Conservation (phyloP, 2,329 filamentous ascomycete species). For the Phoma sp. region DNA sequence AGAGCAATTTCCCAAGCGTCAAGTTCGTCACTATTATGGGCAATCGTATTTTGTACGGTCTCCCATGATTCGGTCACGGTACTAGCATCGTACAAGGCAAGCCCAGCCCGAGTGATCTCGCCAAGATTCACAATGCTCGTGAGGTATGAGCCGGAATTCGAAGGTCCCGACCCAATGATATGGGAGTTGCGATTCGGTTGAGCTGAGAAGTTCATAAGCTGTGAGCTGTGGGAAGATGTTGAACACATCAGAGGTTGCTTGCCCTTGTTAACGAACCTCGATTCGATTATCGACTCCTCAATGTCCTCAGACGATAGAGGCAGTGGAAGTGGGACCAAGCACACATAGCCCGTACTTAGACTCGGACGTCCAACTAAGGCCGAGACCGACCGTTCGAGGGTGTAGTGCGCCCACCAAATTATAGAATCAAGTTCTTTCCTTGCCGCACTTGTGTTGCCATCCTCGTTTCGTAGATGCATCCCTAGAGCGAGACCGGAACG, state of each 20-base stretch:
- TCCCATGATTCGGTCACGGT: constrained; percentile 45
- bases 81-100: constrained; percentile 45
- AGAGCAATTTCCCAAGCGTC: constrained; percentile 43
- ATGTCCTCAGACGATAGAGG: constrained; percentile 37
- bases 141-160: constrained; percentile 34
- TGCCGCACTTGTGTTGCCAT: constrained; percentile 26
- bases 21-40: constrained; percentile 37
- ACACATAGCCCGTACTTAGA: constrained; percentile 36
- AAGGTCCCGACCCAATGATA: constrained; percentile 5
- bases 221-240: not conserved
- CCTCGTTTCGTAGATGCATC: constrained; percentile 48
- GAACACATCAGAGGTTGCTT: not conserved
- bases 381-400: constrained; percentile 46
- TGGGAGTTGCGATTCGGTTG: not conserved
- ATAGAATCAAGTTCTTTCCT: constrained; percentile 45
- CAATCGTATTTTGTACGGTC: constrained; percentile 41
- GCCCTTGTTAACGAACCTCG: constrained; percentile 16
- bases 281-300: constrained; percentile 25
- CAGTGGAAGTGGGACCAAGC: constrained; percentile 43
- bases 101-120: constrained; percentile 39
- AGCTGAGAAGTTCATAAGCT: not conserved
- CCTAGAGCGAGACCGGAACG: constrained; percentile 47
- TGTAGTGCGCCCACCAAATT: constrained; percentile 52
- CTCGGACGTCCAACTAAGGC: constrained; percentile 50
- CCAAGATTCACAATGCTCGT: constrained; percentile 29